Percentiles rank a stretch among this genome's conserved stretches.
These are phyloP conservation scores for Dioscorea zingiberensis DNA, from an alignment of 106 monocot species.

Conservation along the genomic window DNA sequence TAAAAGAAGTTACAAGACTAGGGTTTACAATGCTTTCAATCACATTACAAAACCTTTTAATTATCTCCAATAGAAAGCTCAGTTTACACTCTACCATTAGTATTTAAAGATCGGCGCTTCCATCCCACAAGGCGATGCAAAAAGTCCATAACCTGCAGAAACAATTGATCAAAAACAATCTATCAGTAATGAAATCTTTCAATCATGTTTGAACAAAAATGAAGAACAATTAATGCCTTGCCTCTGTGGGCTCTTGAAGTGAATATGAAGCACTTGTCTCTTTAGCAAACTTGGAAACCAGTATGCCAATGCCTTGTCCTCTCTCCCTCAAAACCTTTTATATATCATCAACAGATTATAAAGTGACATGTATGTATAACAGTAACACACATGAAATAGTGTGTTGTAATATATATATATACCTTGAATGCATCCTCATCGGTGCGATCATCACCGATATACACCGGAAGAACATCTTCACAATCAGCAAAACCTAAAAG, in stretches of 20 bases:
- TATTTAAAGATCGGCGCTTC: neutral
- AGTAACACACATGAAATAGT: too few species aligned
- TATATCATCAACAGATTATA: neutral
- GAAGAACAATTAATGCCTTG: constrained; percentile 14
- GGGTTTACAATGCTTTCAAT: too few species aligned
- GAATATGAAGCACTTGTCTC: constrained; percentile 84
- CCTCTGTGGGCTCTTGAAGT: constrained; percentile 85
- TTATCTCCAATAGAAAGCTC: too few species aligned
- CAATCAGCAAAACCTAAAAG: constrained; percentile 30
- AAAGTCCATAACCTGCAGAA: constrained; percentile 7
- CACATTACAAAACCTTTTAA: too few species aligned
- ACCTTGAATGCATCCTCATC: constrained; percentile 82
- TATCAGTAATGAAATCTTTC: neutral
- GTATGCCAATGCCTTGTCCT: constrained; percentile 81
- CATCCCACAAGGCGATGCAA: constrained; percentile 2
- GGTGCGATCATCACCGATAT: constrained; percentile 69
- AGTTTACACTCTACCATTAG: neutral
- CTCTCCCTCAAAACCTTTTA: constrained; percentile 43
- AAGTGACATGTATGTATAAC: too few species aligned
- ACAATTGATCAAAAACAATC: neutral
- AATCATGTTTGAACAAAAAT: neutral
- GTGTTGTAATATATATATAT: neutral
- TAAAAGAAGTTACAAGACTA: too few species aligned
- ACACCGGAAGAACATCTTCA: constrained; percentile 45
- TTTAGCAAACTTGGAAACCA: constrained; percentile 76